phyloP scores from a whole-genome alignment of 2,329 filamentous ascomycete genomes.

The Trichophyton benhamiae region DNA sequence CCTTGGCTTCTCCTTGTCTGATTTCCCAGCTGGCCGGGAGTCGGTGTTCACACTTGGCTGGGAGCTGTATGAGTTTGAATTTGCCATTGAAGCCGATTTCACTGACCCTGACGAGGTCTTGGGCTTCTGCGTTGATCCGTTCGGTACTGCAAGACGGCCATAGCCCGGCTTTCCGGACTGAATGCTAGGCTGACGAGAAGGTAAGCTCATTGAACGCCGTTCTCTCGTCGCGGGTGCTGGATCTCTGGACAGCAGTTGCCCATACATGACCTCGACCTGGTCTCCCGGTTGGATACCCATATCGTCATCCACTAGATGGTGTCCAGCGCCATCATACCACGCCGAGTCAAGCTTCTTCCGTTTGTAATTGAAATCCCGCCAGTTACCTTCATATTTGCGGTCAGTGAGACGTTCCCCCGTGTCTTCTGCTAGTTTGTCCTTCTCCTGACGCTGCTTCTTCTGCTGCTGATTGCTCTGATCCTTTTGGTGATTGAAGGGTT shows the following conservation, averaged over 20 bases:
- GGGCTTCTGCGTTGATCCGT: not conserved
- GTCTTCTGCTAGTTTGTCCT: not conserved
- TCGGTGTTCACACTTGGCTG: not conserved
- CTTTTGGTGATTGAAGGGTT: not conserved
- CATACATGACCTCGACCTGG: constrained; percentile 1
- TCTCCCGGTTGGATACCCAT: not conserved
- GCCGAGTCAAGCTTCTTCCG: constrained; percentile 12
- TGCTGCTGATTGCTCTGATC: constrained; percentile 4
- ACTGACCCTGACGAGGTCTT: not conserved
- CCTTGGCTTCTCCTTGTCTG: not conserved
- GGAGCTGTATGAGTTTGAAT: not conserved
- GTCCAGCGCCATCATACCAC: constrained; percentile 26
- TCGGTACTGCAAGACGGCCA: not conserved
- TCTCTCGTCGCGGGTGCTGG: not conserved
- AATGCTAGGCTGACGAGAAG: not conserved
- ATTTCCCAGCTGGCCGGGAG: not conserved
- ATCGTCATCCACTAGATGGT: constrained; percentile 17
- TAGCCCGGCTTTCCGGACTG: not conserved
- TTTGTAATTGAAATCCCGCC: constrained; percentile 8
- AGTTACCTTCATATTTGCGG: constrained; percentile 11
- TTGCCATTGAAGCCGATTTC: not conserved
- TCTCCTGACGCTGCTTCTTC: constrained; percentile 1
- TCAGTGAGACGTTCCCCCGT: not conserved
- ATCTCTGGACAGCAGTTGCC: not conserved
- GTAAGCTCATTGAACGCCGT: not conserved